These are phyloP conservation scores for Penicillium psychrosexuale DNA, from an alignment of 2,329 filamentous ascomycete species.

Conservation along the genomic window DNA sequence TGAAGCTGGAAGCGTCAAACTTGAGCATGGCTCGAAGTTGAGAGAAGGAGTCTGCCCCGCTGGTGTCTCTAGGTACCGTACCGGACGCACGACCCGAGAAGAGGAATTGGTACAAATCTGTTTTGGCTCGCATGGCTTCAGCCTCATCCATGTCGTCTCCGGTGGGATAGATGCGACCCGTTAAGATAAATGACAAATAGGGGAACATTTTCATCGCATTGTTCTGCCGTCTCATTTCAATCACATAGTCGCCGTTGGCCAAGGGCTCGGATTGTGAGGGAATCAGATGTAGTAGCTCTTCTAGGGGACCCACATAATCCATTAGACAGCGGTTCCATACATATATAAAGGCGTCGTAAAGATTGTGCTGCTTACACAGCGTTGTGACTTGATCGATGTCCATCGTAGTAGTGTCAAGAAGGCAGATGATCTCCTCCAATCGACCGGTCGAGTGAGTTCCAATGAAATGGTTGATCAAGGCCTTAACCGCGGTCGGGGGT, in stretches of 20 bases:
- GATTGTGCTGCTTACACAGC: conserved; percentile 83
- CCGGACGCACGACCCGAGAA: conserved; percentile 68
- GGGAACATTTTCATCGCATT: conserved; percentile 89
- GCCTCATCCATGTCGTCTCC: conserved; percentile 70
- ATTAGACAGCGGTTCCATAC: conserved; percentile 89
- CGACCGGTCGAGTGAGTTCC: conserved; percentile 69
- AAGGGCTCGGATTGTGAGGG: conserved; percentile 20
- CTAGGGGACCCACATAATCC: conserved; percentile 87
- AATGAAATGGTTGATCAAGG: conserved; percentile 78
- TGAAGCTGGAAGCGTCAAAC: conserved; percentile 86
- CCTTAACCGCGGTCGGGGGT: conserved; percentile 81
- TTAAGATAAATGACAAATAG: conserved; percentile 87
- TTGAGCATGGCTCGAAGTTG: conserved; percentile 80
- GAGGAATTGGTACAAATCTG: conserved; percentile 86
- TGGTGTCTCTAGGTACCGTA: conserved; percentile 31
- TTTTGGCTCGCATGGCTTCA: conserved; percentile 73
- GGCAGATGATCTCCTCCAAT: conserved; percentile 91
- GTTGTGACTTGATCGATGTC: conserved; percentile 91
- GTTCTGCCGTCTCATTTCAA: conserved; percentile 54
- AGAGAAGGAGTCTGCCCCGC: conserved; percentile 72
- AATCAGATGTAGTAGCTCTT: conserved; percentile 65
- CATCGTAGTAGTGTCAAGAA: conserved; percentile 83
- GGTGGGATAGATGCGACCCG: conserved; percentile 86
- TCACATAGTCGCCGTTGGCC: conserved; percentile 48
- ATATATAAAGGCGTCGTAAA: conserved; percentile 94